phyloP scores from a whole-genome alignment of 2,329 filamentous ascomycete species.

The Fusarium sp. region DNA sequence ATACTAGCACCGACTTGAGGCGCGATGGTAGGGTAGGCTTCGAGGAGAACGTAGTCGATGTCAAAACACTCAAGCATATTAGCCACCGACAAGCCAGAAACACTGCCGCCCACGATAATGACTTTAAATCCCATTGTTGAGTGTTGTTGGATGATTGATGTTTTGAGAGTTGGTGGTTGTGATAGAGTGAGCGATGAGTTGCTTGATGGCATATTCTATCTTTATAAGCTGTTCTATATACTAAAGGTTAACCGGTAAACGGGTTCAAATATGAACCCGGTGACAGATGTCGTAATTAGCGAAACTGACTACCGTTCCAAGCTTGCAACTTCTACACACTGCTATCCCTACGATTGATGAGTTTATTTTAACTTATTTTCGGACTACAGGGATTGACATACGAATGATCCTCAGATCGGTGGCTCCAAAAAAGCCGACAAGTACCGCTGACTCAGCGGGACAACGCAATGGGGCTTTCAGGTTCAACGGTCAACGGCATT shows the following conservation, averaged over 20 bases:
- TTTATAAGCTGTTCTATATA: not conserved
- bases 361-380: not conserved
- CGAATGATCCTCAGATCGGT: not conserved
- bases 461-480: not conserved
- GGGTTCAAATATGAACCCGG: not conserved
- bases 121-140: not conserved
- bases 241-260: not conserved
- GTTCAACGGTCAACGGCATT: not conserved
- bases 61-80: constrained; percentile 3
- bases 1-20: constrained; percentile 8
- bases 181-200: not conserved
- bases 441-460: not conserved
- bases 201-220: not conserved
- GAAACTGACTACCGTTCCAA: not conserved
- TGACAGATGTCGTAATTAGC: not conserved
- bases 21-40: not conserved
- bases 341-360: not conserved
- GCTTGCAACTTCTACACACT: not conserved
- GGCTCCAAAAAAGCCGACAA: not conserved
- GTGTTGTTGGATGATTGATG: not conserved
- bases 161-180: not conserved
- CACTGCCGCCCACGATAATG: not conserved
- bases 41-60: not conserved
- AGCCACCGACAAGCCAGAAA: constrained; percentile 1
- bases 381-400: not conserved